Evolutionary conservation across 768 basidiomycete species (phyloP).

Genomic region (Tulasnella sp.): DNA sequence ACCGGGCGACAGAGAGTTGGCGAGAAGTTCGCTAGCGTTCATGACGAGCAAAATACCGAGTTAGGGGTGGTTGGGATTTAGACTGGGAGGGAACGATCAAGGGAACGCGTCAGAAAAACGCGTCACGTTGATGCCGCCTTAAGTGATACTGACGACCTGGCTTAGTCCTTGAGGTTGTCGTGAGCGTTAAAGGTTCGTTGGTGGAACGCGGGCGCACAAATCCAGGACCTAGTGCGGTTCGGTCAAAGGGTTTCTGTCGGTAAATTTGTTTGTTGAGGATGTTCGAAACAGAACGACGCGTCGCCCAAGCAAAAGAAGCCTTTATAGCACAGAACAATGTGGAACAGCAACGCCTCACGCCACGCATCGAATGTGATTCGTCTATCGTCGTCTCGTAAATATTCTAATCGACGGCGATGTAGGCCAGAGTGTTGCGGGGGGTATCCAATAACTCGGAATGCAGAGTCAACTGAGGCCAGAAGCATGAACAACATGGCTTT

Average conservation of each 20-base stretch:
- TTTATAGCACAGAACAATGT: neutral
- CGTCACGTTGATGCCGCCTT: neutral
- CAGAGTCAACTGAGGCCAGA: neutral
- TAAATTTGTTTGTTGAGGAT: neutral
- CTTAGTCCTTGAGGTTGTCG: neutral
- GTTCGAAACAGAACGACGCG: neutral
- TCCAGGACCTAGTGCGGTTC: constrained; percentile 1
- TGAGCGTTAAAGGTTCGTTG: neutral
- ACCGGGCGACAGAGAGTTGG: constrained; percentile 89
- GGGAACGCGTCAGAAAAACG: constrained; percentile 3
- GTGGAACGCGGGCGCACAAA: neutral
- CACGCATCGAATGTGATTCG: neutral
- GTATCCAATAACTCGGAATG: neutral
- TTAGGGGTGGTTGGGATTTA: constrained; percentile 5
- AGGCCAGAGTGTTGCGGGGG: neutral
- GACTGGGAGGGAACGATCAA: constrained; percentile 1
- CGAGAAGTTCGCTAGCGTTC: constrained; percentile 86
- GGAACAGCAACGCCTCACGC: neutral
- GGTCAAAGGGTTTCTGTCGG: constrained; percentile 6
- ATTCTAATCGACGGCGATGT: neutral
- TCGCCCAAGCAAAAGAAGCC: neutral
- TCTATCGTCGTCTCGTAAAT: neutral
- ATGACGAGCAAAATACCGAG: constrained; percentile 39
- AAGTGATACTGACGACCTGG: neutral
- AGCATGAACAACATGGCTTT: neutral